Evolutionary conservation across 768 basidiomycete genomes (phyloP).

Genomic region (Sistotremastrum niveocremeum): DNA sequence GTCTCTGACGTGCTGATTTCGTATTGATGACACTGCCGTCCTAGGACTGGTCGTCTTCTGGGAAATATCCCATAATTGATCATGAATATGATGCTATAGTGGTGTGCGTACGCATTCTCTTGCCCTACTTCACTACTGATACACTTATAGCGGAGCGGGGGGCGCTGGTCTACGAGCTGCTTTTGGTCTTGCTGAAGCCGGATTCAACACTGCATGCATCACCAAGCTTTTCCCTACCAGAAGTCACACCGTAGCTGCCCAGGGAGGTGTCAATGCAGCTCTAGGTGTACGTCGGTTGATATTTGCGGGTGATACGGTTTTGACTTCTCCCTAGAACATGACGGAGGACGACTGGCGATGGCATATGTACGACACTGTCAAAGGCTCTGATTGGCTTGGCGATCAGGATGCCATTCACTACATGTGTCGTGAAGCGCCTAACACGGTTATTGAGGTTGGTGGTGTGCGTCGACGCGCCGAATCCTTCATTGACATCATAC

Average conservation of each 20-base stretch:
- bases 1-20: slow-evolving; percentile 5
- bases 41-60: slow-evolving; percentile 35
- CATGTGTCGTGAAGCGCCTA: slow-evolving; percentile 96
- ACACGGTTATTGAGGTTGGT: slow-evolving; percentile 79
- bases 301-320: background rate
- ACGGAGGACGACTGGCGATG: slow-evolving; percentile 99
- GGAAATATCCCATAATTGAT: slow-evolving; percentile 93
- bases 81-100: slow-evolving; percentile 99
- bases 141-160: slow-evolving; percentile 70
- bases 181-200: slow-evolving; percentile 95
- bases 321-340: slow-evolving; percentile 60
- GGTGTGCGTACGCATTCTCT: slow-evolving; percentile 48
- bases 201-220: slow-evolving; percentile 98
- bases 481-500: background rate
- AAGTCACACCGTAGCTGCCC: slow-evolving; percentile 97
- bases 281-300: slow-evolving; percentile 49
- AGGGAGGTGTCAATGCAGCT: slow-evolving; percentile 98
- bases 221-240: slow-evolving; percentile 98
- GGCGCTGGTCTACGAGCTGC: slow-evolving; percentile 97
- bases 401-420: slow-evolving; percentile 99
- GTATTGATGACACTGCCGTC: slow-evolving; percentile 34
- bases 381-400: slow-evolving; percentile 99
- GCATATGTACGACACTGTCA: slow-evolving; percentile 98
- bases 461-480: background rate
- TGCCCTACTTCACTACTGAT: slow-evolving; percentile 7